Conservation (phyloP, 805 yeast genomes). For the Millerozyma acaciae region DNA sequence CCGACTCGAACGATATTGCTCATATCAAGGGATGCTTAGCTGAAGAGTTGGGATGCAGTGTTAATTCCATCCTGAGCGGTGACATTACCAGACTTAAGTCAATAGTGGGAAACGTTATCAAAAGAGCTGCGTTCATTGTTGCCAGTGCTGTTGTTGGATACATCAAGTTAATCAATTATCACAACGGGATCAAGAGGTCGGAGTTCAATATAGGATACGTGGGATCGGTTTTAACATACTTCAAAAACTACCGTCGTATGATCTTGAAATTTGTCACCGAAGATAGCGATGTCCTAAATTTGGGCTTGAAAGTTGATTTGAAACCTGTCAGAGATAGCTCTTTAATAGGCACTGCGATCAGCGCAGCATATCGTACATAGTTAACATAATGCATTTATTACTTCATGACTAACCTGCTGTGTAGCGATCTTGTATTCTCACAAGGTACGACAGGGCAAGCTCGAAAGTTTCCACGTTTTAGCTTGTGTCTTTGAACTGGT, state of each 20-base stretch:
- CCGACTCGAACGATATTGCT: slow-evolving; percentile 23
- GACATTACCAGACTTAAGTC: slow-evolving; percentile 28
- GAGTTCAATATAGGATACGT: slow-evolving; percentile 42
- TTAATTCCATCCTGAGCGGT: slow-evolving; percentile 11
- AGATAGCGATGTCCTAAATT: slow-evolving; percentile 18
- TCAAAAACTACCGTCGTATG: slow-evolving; percentile 32
- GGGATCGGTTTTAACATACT: slow-evolving; percentile 50
- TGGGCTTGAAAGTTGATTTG: slow-evolving; percentile 34
- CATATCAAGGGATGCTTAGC: slow-evolving; percentile 17
- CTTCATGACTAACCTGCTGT: too few species aligned
- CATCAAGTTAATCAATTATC: slow-evolving; percentile 18
- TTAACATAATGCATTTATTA: neutral
- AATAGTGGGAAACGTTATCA: slow-evolving; percentile 35
- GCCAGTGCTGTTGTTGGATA: slow-evolving; percentile 40
- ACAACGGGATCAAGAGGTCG: slow-evolving; percentile 17
- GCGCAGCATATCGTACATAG: slow-evolving; percentile 37
- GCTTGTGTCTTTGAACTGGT: too few species aligned
- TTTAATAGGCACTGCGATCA: slow-evolving; percentile 52
- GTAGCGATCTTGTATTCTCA: too few species aligned
- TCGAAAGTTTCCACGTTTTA: too few species aligned
- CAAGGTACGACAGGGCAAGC: too few species aligned
- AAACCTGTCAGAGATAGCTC: slow-evolving; percentile 43
- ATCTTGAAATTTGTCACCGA: slow-evolving; percentile 21
- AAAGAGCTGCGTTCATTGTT: slow-evolving; percentile 43
- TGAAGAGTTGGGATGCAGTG: slow-evolving; percentile 19